Percentiles rank a stretch among this genome's conserved stretches.
phyloP scores from a whole-genome alignment of 2,329 filamentous ascomycete species.

The Phoma herbarum region DNA sequence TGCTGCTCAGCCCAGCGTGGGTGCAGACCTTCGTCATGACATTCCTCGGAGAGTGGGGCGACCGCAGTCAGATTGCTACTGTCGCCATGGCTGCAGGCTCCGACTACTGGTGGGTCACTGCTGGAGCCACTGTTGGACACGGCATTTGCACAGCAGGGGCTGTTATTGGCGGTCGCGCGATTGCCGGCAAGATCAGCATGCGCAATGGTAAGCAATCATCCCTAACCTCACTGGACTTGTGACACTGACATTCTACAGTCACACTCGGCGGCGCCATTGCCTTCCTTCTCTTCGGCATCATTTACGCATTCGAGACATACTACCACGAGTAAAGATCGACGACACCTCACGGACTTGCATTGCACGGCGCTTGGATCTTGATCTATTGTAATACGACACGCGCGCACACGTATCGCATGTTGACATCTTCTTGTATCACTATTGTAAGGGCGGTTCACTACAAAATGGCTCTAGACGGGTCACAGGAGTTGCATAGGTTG shows the following conservation, averaged over 20 bases:
- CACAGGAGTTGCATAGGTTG: conserved; percentile 12
- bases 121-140: conserved; percentile 87
- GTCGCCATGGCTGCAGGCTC: conserved; percentile 98
- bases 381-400: conserved; percentile 31
- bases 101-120: conserved; percentile 98
- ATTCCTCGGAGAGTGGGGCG: conserved; percentile 97
- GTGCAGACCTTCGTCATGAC: conserved; percentile 99
- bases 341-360: conserved; percentile 28
- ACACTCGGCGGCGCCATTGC: conserved; percentile 90
- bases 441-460: conserved; percentile 9
- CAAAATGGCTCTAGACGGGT: conserved; percentile 1
- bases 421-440: conserved; percentile 15
- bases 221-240: background rate
- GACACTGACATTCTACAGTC: conserved; percentile 64
- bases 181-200: conserved; percentile 93
- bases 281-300: conserved; percentile 89
- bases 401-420: conserved; percentile 8
- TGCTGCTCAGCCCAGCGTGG: conserved; percentile 94
- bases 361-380: conserved; percentile 33
- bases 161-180: conserved; percentile 88
- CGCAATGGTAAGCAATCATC: conserved; percentile 77
- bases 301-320: conserved; percentile 86
- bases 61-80: conserved; percentile 96
- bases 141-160: conserved; percentile 89
- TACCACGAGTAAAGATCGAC: conserved; percentile 54